phyloP scores from a whole-genome alignment of 148 eudicot species.

The Pouteria glomerata region DNA sequence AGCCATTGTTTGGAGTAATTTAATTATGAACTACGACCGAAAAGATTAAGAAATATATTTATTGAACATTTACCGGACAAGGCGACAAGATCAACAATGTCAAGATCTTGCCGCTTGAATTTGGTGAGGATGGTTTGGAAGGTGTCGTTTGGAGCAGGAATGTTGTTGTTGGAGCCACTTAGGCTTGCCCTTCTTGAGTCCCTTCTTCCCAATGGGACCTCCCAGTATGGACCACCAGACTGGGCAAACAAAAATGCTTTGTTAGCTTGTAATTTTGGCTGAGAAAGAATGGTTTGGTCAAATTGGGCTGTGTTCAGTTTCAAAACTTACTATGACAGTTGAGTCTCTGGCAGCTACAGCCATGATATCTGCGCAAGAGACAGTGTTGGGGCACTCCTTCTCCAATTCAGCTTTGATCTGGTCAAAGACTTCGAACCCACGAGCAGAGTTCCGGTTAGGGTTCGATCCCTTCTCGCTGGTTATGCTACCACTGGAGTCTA shows the following conservation, averaged over 20 bases:
- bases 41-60: too few relatives aligned
- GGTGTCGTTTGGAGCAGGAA: slow-evolving; percentile 87
- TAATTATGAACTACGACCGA: too few relatives aligned
- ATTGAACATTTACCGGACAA: slow-evolving; percentile 69
- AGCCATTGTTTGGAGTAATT: too few relatives aligned
- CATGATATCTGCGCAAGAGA: slow-evolving; percentile 55
- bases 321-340: slow-evolving; percentile 33
- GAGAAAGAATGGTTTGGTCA: too few relatives aligned
- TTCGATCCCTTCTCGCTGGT: slow-evolving; percentile 38
- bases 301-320: too few relatives aligned
- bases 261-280: too few relatives aligned
- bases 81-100: slow-evolving; percentile 80
- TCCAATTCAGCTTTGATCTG: slow-evolving; percentile 45
- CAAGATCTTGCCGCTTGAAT: slow-evolving; percentile 63
- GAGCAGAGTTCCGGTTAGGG: slow-evolving; percentile 38
- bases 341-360: slow-evolving; percentile 46
- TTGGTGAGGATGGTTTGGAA: slow-evolving; percentile 80
- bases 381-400: slow-evolving; percentile 42
- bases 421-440: slow-evolving; percentile 49
- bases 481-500: slow-evolving; percentile 33
- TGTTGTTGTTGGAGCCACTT: slow-evolving; percentile 74
- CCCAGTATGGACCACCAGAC: slow-evolving; percentile 90
- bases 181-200: slow-evolving; percentile 71
- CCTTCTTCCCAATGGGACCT: slow-evolving; percentile 78
- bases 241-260: slow-evolving; percentile 6